Evolutionary conservation across 768 basidiomycete genomes (phyloP).

Genomic region (Mycena galopus): DNA sequence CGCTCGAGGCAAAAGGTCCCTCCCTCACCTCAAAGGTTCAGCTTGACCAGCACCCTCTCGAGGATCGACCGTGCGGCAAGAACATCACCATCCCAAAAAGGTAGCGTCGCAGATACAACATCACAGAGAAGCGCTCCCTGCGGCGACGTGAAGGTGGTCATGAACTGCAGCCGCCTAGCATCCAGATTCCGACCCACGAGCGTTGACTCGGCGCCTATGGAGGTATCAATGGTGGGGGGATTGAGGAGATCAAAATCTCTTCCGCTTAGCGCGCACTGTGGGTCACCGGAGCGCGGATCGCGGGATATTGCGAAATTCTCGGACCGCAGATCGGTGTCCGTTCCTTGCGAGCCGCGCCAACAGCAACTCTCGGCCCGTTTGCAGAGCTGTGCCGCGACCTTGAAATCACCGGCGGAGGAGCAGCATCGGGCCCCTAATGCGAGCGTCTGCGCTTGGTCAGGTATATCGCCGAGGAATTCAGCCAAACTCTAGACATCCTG

Average conservation of each 20-base stretch:
- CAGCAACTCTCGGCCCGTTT: no score
- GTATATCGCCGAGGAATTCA: no score
- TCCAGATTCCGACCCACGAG: background rate
- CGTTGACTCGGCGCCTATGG: background rate
- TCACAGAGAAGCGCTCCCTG: background rate
- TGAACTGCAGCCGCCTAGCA: background rate
- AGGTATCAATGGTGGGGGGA: background rate
- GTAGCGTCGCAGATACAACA: background rate
- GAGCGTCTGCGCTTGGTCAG: no score
- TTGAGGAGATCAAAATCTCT: background rate
- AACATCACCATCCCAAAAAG: background rate
- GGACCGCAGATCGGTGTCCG: no score
- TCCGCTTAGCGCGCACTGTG: no score
- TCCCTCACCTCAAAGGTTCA: background rate
- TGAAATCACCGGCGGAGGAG: no score
- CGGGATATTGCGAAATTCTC: no score
- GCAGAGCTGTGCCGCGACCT: no score
- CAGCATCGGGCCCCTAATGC: no score
- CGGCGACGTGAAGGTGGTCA: background rate
- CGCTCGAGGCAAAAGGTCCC: background rate
- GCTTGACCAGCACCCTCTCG: background rate
- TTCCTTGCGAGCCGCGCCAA: no score
- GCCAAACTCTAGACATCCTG: no score
- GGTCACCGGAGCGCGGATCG: no score
- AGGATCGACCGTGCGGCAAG: background rate